Percentiles rank a stretch among this genome's conserved stretches.
Evolutionary conservation across 2,329 filamentous ascomycete species (phyloP).

Genomic region (Cordyceps javanica): DNA sequence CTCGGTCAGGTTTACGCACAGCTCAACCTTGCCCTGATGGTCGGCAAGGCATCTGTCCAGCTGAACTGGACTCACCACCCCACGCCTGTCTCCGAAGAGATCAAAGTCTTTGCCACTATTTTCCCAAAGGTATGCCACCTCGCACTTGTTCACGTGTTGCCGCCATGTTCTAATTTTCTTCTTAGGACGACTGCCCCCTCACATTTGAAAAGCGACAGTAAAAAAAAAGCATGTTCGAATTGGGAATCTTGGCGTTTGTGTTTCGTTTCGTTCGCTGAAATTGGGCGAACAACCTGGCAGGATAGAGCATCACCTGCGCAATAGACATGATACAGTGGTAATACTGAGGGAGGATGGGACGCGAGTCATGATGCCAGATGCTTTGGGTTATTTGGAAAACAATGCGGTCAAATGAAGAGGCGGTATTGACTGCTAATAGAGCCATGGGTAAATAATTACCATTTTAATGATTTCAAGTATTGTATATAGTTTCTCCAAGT

Average conservation of each 20-base stretch:
- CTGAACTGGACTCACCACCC: slow-evolving; percentile 87
- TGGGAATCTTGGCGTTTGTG: slow-evolving; percentile 4
- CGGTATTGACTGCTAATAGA: not conserved
- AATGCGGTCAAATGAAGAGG: not conserved
- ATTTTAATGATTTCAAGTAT: slow-evolving; percentile 6
- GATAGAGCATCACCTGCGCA: not conserved
- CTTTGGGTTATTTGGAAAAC: slow-evolving; percentile 1
- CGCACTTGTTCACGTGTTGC: not conserved
- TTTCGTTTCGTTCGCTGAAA: not conserved
- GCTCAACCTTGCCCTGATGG: slow-evolving; percentile 79
- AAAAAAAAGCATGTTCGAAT: slow-evolving; percentile 27
- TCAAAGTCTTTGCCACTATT: slow-evolving; percentile 97
- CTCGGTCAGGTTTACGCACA: slow-evolving; percentile 89
- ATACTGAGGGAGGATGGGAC: not conserved
- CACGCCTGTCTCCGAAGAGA: slow-evolving; percentile 81
- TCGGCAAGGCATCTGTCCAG: slow-evolving; percentile 81
- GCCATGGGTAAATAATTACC: not conserved
- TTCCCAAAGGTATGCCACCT: slow-evolving; percentile 75
- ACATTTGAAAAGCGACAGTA: slow-evolving; percentile 57
- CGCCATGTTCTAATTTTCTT: slow-evolving; percentile 21
- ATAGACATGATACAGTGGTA: slow-evolving; percentile 1
- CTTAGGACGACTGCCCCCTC: slow-evolving; percentile 75
- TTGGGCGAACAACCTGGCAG: not conserved
- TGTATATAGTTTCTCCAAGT: slow-evolving; percentile 7
- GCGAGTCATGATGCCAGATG: not conserved